phyloP scores from a whole-genome alignment of 192 early-diverging fungal genomes.

The Dissophora globulifera region DNA sequence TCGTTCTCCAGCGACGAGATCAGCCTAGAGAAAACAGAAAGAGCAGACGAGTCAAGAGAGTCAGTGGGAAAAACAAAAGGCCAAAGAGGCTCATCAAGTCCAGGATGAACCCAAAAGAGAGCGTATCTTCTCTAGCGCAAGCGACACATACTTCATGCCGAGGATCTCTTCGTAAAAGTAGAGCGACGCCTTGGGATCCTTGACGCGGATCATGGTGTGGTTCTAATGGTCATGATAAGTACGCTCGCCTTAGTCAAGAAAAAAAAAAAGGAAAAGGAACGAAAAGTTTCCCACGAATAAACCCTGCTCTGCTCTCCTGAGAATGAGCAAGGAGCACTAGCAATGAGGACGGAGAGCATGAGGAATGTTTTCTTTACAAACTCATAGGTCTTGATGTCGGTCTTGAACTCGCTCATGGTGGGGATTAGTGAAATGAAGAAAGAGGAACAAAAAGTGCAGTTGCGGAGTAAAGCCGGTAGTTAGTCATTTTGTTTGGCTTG shows the following conservation, averaged over 20 bases:
- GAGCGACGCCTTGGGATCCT: conserved; percentile 80
- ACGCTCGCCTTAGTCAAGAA: not conserved
- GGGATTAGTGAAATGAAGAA: too few species aligned
- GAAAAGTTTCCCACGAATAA: not conserved
- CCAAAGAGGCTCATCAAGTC: too few species aligned
- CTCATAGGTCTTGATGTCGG: conserved; percentile 48
- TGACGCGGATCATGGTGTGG: conserved; percentile 90
- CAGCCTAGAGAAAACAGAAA: conserved; percentile 57
- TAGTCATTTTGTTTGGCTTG: too few species aligned
- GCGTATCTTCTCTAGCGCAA: too few species aligned
- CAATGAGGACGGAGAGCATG: not conserved
- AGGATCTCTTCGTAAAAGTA: conserved; percentile 80
- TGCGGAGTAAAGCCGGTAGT: too few species aligned
- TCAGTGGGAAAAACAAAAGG: too few species aligned
- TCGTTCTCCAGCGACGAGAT: conserved; percentile 60
- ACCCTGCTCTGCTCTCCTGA: not conserved
- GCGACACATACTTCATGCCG: conserved; percentile 80
- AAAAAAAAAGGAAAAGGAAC: not conserved
- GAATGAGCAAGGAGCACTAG: not conserved
- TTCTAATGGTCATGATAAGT: conserved; percentile 56
- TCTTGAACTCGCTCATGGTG: conserved; percentile 48
- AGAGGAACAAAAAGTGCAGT: too few species aligned
- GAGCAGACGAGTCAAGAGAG: too few species aligned
- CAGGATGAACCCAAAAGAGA: too few species aligned
- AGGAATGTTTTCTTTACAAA: conserved; percentile 29